These are phyloP conservation scores for Earliella scabrosa DNA, from an alignment of 1,284 basidiomycete species.

Conservation along the genomic window DNA sequence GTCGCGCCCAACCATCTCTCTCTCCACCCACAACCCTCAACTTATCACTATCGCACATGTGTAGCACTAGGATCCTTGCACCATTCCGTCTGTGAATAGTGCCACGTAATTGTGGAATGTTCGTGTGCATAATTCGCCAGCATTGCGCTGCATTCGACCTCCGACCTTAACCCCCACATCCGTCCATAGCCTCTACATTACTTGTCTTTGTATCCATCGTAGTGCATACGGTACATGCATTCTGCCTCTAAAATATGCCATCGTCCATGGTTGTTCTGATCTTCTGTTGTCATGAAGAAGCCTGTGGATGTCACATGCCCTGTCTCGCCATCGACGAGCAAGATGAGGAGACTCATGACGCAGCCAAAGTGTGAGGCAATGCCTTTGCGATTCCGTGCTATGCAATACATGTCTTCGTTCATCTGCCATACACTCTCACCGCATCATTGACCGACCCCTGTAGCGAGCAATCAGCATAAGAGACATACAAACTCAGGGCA, in stretches of 20 bases:
- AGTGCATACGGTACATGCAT: constrained; percentile 7
- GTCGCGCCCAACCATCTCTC: neutral
- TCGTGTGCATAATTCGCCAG: constrained; percentile 1
- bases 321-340: no score
- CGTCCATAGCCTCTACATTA: neutral
- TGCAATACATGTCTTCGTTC: constrained; percentile 3
- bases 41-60: constrained; percentile 8
- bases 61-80: constrained; percentile 12
- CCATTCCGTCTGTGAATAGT: constrained; percentile 5
- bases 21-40: neutral
- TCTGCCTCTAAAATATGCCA: neutral
- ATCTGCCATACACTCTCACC: constrained; percentile 5
- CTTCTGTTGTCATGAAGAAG: neutral
- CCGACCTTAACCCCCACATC: neutral
- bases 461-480: neutral
- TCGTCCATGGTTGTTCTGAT: neutral
- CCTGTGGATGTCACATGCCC: neutral
- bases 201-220: constrained; percentile 6
- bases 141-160: neutral
- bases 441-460: constrained; percentile 26
- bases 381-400: constrained; percentile 2
- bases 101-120: constrained; percentile 3
- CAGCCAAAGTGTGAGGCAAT: no score
- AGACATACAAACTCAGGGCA: neutral
- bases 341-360: no score